Evolutionary conservation across 352 stramenopile species (phyloP), one percentile per base, ranked within the genome.

Genomic region (Pythium phragmiticola): DNA sequence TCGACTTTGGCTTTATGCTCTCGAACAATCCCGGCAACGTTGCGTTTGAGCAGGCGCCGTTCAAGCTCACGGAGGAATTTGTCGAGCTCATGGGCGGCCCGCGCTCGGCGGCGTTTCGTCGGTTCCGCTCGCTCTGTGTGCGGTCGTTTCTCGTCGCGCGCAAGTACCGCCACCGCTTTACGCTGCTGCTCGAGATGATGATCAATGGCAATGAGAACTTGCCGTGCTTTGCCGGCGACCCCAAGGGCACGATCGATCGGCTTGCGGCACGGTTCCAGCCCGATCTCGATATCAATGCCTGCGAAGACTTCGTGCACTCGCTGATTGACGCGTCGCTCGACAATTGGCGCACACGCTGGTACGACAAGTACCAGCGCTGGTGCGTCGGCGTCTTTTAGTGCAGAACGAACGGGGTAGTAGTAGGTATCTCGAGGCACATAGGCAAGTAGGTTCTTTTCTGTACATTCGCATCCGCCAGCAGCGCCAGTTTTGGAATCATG

Each of bases 21-120:
- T 82, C 96, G 28, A 97, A 94, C 59, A 94, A 91, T 56, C 88
- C 90, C 14, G 96, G 96, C 57, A 98, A 99, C 69, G 89, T 95
- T 60, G 90, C 87, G 43, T 99, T 99, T 62, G 97, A 99, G 75
- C 88, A 89, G 65, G 96, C 97, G 50, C 96, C 97, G 21, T 99
- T 99, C 77, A 99, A 99, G 77, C 86, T 99, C 26, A 98, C 97
- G 41, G 72, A 82, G 23, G 95, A 99, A 62, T 98, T 98, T 82
- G 90, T 99, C n/a, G 88, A 97, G 65, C 77, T 99, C 34, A 96
- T 99, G 88, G 96, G 94, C 45, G 96, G 96, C 8, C 90, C 94
- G 3, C 80, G 96, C 39, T 98, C 92, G 26, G 78, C 84, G 13
- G 84, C 90, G 7, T 99, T 99, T 74, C 78, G 87, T 33, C 92